Base-by-base conservation (phyloP, 192 early-diverging fungal genomes). In the Gryganskiella cystojenkinii region DNA sequence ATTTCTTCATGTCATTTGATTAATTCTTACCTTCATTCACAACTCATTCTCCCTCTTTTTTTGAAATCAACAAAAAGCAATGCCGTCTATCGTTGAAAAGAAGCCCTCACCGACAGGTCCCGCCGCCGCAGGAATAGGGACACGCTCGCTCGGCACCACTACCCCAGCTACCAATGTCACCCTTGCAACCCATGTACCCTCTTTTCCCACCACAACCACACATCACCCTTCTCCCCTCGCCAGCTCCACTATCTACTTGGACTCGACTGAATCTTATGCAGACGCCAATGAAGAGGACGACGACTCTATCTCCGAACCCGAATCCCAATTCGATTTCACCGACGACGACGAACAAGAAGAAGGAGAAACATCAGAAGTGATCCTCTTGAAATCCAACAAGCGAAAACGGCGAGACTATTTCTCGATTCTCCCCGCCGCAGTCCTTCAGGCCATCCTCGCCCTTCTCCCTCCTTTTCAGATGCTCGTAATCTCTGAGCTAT, bases 401-500 rank as follows among this genome's bases (percentile, higher is more conserved):
- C n/a, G n/a, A 31, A 14, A 2, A 14, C 35, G 55, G 17, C 51
- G 60, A 24, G 73, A 76, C 53, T 22, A 67, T 28, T 69, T 78
- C 34, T 78, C 74, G 0, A 46, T 34, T 0, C 37, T 78, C 5
- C 67, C 74, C 4, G 53, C 60, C 30, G n/a, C 37, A n/a, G 30
- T 69, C 27, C 74, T 69, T 1, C 74, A 78, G 54, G 60, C 61
- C 22, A 69, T 78, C 52, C 61, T 78, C 3, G 49, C 56, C 42
- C 59, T 22, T 14, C 43, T 78, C 0, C 74, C 65, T 24, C 74
- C 74, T 15, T 78, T 78, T 45, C 74, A 78, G 35, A 78, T 78
- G 74, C 56, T 78, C 14, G 57, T 56, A 31, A 78, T 78, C 42
- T 78, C 74, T 2, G 74, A 78, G 43, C 61, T 78, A n/a, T 78